Percentiles rank a stretch among this genome's conserved stretches.
These are phyloP conservation scores for Globisporangium middletonii DNA, from an alignment of 352 stramenopile genomes.

Conservation along the genomic window DNA sequence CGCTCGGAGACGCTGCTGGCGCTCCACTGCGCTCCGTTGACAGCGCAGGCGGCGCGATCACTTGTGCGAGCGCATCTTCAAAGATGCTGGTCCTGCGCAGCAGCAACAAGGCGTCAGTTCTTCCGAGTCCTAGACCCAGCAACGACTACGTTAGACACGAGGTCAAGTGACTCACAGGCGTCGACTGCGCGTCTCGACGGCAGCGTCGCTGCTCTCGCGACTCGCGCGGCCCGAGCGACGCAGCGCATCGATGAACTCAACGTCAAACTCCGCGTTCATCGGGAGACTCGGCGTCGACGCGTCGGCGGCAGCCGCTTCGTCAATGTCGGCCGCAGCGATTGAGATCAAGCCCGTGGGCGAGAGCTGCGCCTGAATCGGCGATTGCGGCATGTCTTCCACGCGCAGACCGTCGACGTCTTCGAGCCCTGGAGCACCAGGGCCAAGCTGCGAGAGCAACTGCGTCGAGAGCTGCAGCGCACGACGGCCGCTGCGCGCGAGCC, in stretches of 20 bases:
- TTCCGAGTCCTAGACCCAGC: not conserved
- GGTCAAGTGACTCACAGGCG: constrained; percentile 2
- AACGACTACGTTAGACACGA: not conserved
- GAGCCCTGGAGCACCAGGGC: constrained; percentile 36
- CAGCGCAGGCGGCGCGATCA: constrained; percentile 17
- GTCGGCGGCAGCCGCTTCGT: constrained; percentile 41
- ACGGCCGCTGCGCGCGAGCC: constrained; percentile 6
- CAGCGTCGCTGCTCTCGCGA: not conserved
- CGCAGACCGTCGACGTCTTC: constrained; percentile 38
- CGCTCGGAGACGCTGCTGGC: constrained; percentile 8
- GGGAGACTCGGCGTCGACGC: constrained; percentile 13
- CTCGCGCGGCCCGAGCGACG: constrained; percentile 17
- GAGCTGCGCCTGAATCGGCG: constrained; percentile 46
- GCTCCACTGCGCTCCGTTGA: constrained; percentile 2
- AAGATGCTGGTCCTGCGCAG: constrained; percentile 10
- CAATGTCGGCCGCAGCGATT: constrained; percentile 77
- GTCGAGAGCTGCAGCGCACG: constrained; percentile 14
- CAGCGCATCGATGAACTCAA: constrained; percentile 56
- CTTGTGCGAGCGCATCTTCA: constrained; percentile 14
- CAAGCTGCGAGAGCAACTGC: constrained; percentile 25
- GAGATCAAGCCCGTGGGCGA: constrained; percentile 76
- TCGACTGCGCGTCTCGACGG: constrained; percentile 1
- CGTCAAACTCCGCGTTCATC: constrained; percentile 45
- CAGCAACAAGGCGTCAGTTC: not conserved
- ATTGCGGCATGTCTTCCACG: constrained; percentile 41